These are phyloP conservation scores for Tulasnella calospora DNA, from an alignment of 768 basidiomycete species.

Conservation along the genomic window DNA sequence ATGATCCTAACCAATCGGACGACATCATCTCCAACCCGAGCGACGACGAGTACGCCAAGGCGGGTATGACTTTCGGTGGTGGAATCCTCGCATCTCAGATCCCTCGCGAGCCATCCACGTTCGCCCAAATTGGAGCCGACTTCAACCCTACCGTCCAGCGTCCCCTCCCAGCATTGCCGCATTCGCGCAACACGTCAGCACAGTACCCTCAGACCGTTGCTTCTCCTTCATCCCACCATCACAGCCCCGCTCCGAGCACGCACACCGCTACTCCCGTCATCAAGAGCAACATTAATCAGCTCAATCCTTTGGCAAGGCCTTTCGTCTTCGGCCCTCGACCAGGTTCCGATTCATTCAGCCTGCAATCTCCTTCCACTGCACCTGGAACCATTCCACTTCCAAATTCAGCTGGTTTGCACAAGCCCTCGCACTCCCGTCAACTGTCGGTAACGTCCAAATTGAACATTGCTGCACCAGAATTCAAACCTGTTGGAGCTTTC, in stretches of 20 bases:
- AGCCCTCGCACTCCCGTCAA: constrained; percentile 20
- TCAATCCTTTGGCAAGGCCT: constrained; percentile 75
- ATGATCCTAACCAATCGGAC: constrained; percentile 34
- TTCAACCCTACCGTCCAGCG: constrained; percentile 33
- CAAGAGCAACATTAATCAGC: constrained; percentile 38
- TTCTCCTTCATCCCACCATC: constrained; percentile 15
- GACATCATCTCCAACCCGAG: constrained; percentile 85
- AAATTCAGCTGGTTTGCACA: neutral
- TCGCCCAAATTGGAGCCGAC: constrained; percentile 15
- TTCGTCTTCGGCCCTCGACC: constrained; percentile 61
- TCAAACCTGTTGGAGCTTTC: constrained; percentile 66
- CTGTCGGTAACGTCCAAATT: constrained; percentile 38
- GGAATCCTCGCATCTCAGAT: neutral
- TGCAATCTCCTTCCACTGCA: constrained; percentile 22
- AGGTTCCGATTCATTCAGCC: constrained; percentile 16
- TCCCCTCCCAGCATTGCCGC: constrained; percentile 56
- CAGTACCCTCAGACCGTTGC: constrained; percentile 55
- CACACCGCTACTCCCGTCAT: constrained; percentile 26
- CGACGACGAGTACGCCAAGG: constrained; percentile 50
- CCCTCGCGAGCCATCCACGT: neutral
- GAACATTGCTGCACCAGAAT: constrained; percentile 73
- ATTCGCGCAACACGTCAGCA: constrained; percentile 60
- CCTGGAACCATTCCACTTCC: constrained; percentile 10
- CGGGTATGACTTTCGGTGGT: constrained; percentile 12
- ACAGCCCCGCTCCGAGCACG: constrained; percentile 27